Conservation (phyloP, 139 green algal genomes). For the Spirogloea muscicola region DNA sequence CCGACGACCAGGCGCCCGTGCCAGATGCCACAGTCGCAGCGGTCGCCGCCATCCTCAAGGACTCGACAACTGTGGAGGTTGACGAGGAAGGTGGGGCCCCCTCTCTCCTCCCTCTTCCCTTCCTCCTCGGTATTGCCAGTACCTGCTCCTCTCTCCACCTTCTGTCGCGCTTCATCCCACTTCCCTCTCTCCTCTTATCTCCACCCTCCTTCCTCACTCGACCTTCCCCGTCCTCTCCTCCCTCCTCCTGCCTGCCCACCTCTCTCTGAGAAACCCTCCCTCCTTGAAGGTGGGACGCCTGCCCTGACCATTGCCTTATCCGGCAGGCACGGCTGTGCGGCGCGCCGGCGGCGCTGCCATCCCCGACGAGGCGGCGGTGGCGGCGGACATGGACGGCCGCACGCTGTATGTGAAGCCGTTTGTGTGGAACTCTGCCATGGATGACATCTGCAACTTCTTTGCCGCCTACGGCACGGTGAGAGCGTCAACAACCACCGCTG, state of each 20-base stretch:
- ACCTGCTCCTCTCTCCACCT: no score
- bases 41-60: slow-evolving; percentile 18
- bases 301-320: no score
- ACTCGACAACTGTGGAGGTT: slow-evolving; percentile 6
- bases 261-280: no score
- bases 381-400: slow-evolving; percentile 62
- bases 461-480: neutral
- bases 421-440: slow-evolving; percentile 60
- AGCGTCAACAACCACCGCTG: neutral
- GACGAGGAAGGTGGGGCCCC: slow-evolving; percentile 34
- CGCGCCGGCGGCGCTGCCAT: no score
- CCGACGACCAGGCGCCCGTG: slow-evolving; percentile 37
- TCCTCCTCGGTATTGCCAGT: neutral
- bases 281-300: no score
- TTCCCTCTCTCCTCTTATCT: no score
- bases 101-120: slow-evolving; percentile 46
- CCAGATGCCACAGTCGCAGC: slow-evolving; percentile 4
- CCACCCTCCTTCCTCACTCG: no score
- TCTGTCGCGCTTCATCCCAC: no score
- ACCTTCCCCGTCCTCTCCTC: no score
- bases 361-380: no score
- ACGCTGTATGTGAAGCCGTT: slow-evolving; percentile 76
- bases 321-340: no score
- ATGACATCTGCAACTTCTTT: slow-evolving; percentile 66
- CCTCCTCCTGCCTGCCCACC: no score